Evolutionary conservation across 2,329 filamentous ascomycete species (phyloP).

Genomic region (Pochonia chlamydosporia): DNA sequence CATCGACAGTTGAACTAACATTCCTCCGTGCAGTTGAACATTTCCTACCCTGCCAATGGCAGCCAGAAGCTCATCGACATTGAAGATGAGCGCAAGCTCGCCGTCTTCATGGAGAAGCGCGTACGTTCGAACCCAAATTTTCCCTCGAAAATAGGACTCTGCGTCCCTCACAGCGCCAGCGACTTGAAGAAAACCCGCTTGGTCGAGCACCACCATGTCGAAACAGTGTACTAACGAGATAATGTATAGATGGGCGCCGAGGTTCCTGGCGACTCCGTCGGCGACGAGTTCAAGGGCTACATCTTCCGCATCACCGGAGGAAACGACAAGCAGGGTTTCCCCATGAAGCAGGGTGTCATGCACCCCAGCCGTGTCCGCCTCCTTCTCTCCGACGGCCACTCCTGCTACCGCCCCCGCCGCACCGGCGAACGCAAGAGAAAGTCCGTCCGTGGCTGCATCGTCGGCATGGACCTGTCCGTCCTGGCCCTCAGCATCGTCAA

Average conservation of each 20-base stretch:
- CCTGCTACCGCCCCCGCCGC: conserved; percentile 97
- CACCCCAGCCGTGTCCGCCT: conserved; percentile 97
- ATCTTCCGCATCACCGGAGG: conserved; percentile 99
- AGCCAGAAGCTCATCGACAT: conserved; percentile 99
- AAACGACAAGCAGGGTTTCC: conserved; percentile 99
- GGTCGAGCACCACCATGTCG: no score
- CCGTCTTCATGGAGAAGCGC: conserved; percentile 97
- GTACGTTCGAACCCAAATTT: conserved; percentile 45
- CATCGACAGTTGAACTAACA: conserved; percentile 23
- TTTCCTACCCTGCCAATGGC: conserved; percentile 94
- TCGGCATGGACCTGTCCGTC: conserved; percentile 90
- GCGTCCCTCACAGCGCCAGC: no score
- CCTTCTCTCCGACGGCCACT: conserved; percentile 93
- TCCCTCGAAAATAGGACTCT: conserved; percentile 10
- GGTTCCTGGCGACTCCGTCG: conserved; percentile 88
- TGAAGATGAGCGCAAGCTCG: conserved; percentile 98
- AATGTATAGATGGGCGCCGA: conserved; percentile 71
- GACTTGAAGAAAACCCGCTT: no score
- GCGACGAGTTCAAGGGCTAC: conserved; percentile 99
- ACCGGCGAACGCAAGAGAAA: conserved; percentile 99
- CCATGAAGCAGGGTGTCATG: conserved; percentile 99
- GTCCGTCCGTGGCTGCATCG: conserved; percentile 98
- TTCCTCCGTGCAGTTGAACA: conserved; percentile 48
- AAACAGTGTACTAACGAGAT: conserved; percentile 28
- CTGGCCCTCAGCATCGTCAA: conserved; percentile 94